Conservation (phyloP, 176 grass and related monocot genomes). For the Otatea glauca region DNA sequence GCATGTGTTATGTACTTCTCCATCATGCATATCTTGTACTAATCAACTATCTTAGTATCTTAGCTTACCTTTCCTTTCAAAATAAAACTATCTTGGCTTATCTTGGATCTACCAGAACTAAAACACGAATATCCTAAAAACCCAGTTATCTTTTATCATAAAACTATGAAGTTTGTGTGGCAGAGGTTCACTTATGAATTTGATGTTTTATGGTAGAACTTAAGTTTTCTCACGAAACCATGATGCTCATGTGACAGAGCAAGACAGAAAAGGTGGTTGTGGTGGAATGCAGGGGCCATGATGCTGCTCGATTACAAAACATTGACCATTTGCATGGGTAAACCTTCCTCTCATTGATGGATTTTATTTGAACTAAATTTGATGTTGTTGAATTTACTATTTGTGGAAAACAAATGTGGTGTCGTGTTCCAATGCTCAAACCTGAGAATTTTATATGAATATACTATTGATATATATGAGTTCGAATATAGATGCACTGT, state of each 20-base stretch:
- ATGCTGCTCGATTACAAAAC: slow-evolving; percentile 88
- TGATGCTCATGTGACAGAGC: slow-evolving; percentile 57
- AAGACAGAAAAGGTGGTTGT: slow-evolving; percentile 75
- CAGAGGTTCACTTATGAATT: not conserved
- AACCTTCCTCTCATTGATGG: slow-evolving; percentile 20
- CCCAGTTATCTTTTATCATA: not conserved
- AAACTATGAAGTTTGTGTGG: not conserved
- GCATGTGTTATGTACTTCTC: slow-evolving; percentile 1
- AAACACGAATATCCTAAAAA: not conserved
- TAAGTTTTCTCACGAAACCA: slow-evolving; percentile 19
- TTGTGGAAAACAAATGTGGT: not conserved
- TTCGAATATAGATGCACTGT: not conserved
- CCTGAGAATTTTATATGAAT: not conserved
- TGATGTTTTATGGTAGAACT: not conserved
- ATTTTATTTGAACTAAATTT: slow-evolving; percentile 37
- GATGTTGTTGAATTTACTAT: slow-evolving; percentile 2
- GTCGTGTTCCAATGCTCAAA: slow-evolving; percentile 9
- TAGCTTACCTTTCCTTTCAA: not conserved
- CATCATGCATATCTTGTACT: slow-evolving; percentile 36
- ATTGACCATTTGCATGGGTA: slow-evolving; percentile 87
- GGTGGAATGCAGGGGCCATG: slow-evolving; percentile 95
- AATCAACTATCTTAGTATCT: slow-evolving; percentile 4
- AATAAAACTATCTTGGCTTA: slow-evolving; percentile 13
- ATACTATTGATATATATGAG: not conserved
- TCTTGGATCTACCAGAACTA: slow-evolving; percentile 15